phyloP scores from a whole-genome alignment of 352 stramenopile species.

The Globisporangium nagaii region DNA sequence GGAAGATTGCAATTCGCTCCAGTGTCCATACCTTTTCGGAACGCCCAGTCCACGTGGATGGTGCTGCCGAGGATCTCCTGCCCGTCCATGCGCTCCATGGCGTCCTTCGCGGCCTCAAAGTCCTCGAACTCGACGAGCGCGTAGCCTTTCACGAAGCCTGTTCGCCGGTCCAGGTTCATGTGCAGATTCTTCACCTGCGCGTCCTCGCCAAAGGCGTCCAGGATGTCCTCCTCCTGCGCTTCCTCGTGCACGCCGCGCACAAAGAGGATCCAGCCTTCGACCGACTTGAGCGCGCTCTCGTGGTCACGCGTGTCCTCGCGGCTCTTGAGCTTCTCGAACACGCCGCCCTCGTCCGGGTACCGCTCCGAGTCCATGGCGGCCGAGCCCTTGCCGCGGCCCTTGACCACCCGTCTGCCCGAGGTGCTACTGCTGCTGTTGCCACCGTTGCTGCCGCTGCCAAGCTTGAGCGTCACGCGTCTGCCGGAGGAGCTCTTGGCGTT shows the following conservation, averaged over 20 bases:
- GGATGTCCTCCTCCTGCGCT: constrained; percentile 94
- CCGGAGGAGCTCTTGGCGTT: neutral
- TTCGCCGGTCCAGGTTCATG: constrained; percentile 93
- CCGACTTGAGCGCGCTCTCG: constrained; percentile 64
- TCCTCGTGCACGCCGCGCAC: constrained; percentile 95
- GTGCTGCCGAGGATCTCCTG: constrained; percentile 86
- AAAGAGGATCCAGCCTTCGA: constrained; percentile 97
- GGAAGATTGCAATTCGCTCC: too few species aligned
- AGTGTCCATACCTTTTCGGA: constrained; percentile 53
- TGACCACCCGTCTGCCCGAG: constrained; percentile 36
- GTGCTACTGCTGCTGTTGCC: constrained; percentile 1
- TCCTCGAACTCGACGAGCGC: constrained; percentile 92
- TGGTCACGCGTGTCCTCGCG: constrained; percentile 25
- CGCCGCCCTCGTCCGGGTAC: constrained; percentile 62
- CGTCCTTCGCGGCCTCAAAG: constrained; percentile 87
- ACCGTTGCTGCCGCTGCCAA: neutral
- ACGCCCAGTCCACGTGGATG: constrained; percentile 94
- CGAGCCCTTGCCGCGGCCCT: constrained; percentile 58
- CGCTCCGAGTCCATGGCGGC: constrained; percentile 71
- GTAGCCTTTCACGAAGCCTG: constrained; percentile 96
- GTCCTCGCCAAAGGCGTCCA: constrained; percentile 94
- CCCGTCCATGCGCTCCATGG: constrained; percentile 91
- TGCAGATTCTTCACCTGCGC: constrained; percentile 95
- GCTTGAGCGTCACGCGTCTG: constrained; percentile 1
- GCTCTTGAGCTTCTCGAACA: constrained; percentile 70